Base-by-base conservation (phyloP, 805 yeast species). In the Kazachstania taianensis region DNA sequence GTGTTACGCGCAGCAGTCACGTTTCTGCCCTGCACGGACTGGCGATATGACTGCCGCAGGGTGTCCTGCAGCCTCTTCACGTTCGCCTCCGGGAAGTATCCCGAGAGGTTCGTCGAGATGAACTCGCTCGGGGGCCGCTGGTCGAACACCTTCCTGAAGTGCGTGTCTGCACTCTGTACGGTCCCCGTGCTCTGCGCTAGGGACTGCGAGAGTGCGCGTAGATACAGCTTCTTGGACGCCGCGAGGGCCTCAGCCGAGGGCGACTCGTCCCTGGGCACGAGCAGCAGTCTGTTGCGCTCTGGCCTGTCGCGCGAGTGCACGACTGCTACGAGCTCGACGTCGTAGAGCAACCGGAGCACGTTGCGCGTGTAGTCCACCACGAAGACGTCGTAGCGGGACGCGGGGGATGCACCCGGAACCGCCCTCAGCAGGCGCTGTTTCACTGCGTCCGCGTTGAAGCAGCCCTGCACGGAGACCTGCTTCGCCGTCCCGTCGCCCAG, bases 71-170 rank as follows among this genome's bases (percentile, higher is more conserved):
- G 67, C 39, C 79, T 79, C 30, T 70, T 67, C 35, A 75, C 72
- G 17, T 74, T 78, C 0, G 94, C 78, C 27, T 78, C 80, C 0
- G 98, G 98, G 66, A 92, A 92, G 56, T 83, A 89, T 43, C 87
- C 94, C 2, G 86, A 79, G 44, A 89, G 63, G 51, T 89, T 85
- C 2, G 87, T 77, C 2, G 96, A 83, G 41, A 89, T 92, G 47
- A 87, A 70, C 52, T 85, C 94, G 41, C 92, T 78, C 1, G 97
- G 87, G 5, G 98, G 98, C 50, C 98, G 69, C 56, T 84, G 95
- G 17, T 94, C 94, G 57, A 79, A 78, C 40, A 82, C 54, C 32
- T 61, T 55, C 37, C 68, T 57, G 2, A 59, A 49, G 28, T 43
- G 43, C 33, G 44, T 57, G 33, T 52, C 58, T 24, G 48, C 46